Conservation (phyloP, 164 flowering plant genomes). For the Aristolochia contorta region DNA sequence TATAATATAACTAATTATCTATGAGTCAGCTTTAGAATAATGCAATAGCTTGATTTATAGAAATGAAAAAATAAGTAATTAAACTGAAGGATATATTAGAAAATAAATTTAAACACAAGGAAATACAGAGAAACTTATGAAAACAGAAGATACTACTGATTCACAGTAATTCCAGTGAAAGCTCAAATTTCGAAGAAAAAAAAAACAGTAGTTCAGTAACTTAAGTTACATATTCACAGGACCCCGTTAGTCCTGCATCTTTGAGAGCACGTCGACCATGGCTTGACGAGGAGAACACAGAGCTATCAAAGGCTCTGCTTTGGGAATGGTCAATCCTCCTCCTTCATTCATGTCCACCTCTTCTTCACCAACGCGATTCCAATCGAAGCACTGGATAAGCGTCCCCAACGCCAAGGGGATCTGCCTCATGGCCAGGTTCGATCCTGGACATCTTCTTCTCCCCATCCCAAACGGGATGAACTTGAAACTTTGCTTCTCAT, state of each 20-base stretch:
- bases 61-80: too few species aligned
- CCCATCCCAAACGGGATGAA: conserved; percentile 17
- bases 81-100: too few species aligned
- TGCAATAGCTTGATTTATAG: too few species aligned
- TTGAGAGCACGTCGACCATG: conserved; percentile 9
- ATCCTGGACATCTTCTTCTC: conserved; percentile 17
- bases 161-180: too few species aligned
- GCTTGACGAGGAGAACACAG: conserved; percentile 1
- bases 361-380: background rate
- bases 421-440: conserved; percentile 9
- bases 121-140: too few species aligned
- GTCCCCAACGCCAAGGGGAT: conserved; percentile 2
- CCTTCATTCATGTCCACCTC: conserved; percentile 8
- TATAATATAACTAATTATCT: too few species aligned
- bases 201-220: too few species aligned
- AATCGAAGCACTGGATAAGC: conserved; percentile 3
- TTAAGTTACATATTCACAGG: too few species aligned
- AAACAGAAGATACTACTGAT: too few species aligned
- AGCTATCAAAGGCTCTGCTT: conserved; percentile 8
- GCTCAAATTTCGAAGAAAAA: too few species aligned
- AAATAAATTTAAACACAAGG: too few species aligned
- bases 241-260: background rate
- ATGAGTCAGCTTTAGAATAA: too few species aligned
- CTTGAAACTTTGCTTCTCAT: conserved; percentile 6
- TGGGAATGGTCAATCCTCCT: conserved; percentile 8